phyloP scores from a whole-genome alignment of 2,329 filamentous ascomycete genomes.

The Claviceps sp. region DNA sequence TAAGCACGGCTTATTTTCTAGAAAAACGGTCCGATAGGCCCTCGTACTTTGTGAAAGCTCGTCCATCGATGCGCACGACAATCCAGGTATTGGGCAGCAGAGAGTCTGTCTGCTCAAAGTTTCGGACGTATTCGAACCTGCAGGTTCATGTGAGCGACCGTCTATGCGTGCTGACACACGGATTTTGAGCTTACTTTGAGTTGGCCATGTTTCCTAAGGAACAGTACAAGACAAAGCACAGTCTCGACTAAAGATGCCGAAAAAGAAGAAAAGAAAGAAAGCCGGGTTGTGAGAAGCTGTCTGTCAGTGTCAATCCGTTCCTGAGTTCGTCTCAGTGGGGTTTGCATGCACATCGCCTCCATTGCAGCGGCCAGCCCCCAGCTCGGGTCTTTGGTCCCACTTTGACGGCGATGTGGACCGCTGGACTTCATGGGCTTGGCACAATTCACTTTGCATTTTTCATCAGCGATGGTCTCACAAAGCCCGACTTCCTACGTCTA shows the following conservation, averaged over 20 bases:
- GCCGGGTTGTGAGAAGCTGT: no score
- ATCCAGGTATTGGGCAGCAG: conserved; percentile 91
- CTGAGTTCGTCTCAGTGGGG: no score
- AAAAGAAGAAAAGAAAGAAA: background rate
- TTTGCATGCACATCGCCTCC: no score
- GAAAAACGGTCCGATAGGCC: no score
- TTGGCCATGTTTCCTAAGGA: conserved; percentile 35
- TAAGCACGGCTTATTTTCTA: conserved; percentile 5
- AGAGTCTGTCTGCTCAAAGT: conserved; percentile 70
- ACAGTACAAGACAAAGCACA: background rate
- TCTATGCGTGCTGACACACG: background rate
- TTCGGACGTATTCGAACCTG: conserved; percentile 88
- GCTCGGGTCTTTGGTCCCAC: no score
- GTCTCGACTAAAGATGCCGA: background rate
- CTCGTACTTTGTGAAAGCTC: conserved; percentile 80
- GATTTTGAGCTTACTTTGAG: conserved; percentile 30
- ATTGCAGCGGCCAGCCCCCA: no score
- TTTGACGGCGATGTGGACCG: no score
- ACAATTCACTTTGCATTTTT: no score
- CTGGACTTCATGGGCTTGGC: no score
- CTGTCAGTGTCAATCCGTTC: no score
- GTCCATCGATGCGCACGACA: conserved; percentile 82
- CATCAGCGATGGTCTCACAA: no score
- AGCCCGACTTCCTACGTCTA: no score
- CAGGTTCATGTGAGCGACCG: conserved; percentile 1